These are phyloP conservation scores for Trichosanthes truncata DNA, from an alignment of 306 rosid genomes.

Conservation along the genomic window DNA sequence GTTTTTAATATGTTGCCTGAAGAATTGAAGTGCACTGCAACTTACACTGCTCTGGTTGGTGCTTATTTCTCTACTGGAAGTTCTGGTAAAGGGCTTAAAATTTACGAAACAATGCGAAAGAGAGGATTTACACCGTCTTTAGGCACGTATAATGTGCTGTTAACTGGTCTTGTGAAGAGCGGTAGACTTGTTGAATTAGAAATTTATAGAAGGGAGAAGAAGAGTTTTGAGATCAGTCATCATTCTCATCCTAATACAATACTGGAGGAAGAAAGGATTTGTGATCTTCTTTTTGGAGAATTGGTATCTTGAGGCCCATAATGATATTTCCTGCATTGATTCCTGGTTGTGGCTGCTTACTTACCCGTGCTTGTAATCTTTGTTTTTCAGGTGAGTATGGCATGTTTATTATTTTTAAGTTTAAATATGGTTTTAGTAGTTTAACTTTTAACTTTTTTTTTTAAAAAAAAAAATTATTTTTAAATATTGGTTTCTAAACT, in stretches of 20 bases:
- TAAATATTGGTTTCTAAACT: too few species aligned
- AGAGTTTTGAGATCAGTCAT: constrained; percentile 23
- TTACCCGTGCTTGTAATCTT: background rate
- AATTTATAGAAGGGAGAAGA: constrained; percentile 45
- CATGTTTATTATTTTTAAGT: background rate
- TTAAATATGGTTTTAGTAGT: too few species aligned
- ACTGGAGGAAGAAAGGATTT: constrained; percentile 43
- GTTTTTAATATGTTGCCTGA: constrained; percentile 51
- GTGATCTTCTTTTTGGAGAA: constrained; percentile 53
- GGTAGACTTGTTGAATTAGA: constrained; percentile 51
- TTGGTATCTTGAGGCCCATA: constrained; percentile 15
- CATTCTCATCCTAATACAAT: constrained; percentile 24
- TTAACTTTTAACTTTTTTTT: too few species aligned
- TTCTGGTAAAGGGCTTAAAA: constrained; percentile 48
- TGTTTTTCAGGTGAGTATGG: background rate
- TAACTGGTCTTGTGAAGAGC: constrained; percentile 44
- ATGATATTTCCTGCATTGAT: background rate
- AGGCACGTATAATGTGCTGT: constrained; percentile 56
- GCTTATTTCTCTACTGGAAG: constrained; percentile 52
- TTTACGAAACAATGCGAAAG: constrained; percentile 37
- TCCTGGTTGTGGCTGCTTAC: background rate
- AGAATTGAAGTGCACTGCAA: constrained; percentile 51
- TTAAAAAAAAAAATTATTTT: too few species aligned
- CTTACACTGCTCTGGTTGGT: constrained; percentile 69
- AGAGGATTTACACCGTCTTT: constrained; percentile 39